Percentiles rank a stretch among this genome's conserved stretches.
These are phyloP conservation scores for Tetrahymena malaccensis DNA, from an alignment of 73 alveolate species.

Conservation along the genomic window DNA sequence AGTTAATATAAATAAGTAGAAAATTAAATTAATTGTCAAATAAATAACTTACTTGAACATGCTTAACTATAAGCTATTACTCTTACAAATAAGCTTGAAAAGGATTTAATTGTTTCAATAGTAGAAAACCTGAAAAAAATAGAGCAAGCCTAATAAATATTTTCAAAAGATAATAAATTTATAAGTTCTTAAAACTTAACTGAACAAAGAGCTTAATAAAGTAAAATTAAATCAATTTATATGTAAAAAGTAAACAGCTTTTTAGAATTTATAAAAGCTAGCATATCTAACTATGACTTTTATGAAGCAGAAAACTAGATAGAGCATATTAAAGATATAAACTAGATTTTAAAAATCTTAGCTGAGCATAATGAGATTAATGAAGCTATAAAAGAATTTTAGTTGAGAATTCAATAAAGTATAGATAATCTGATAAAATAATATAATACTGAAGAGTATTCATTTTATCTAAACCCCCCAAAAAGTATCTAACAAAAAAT, in stretches of 20 bases:
- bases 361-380: neutral
- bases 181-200: too few species aligned
- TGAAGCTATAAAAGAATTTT: too few species aligned
- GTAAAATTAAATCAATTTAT: too few species aligned
- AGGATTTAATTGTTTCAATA: too few species aligned
- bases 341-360: too few species aligned
- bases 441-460: neutral
- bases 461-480: neutral
- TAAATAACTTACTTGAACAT: too few species aligned
- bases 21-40: too few species aligned
- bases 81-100: neutral
- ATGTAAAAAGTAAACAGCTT: too few species aligned
- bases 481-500: too few species aligned
- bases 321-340: neutral
- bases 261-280: neutral
- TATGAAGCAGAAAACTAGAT: neutral
- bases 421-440: too few species aligned
- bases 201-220: neutral
- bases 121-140: neutral
- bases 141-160: neutral
- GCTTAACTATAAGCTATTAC: neutral
- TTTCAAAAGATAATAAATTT: neutral
- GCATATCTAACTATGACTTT: neutral
- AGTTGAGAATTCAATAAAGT: neutral
- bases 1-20: too few species aligned